A percentile compares a stretch with the other conserved stretches of the same genome.
phyloP scores from a whole-genome alignment of 306 rosid species.

The Rosa lucieae region DNA sequence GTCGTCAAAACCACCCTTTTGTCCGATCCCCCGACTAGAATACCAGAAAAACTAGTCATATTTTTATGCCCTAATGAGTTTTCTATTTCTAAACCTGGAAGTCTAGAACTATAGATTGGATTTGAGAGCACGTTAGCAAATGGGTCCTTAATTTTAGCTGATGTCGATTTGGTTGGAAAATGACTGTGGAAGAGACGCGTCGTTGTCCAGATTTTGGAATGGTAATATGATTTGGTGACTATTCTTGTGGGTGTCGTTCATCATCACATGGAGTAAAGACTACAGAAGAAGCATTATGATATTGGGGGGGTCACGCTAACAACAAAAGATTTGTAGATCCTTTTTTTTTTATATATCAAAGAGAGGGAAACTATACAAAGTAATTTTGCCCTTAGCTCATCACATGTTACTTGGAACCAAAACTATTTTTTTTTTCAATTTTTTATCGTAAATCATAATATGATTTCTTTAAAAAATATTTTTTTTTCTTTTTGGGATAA shows the following conservation, averaged over 20 bases:
- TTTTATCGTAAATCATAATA: too few species aligned
- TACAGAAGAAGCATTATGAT: background rate
- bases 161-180: constrained; percentile 20
- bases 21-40: constrained; percentile 6
- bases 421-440: too few species aligned
- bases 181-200: constrained; percentile 1
- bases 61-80: background rate
- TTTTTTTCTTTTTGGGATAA: too few species aligned
- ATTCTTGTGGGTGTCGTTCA: background rate
- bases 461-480: too few species aligned
- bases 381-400: background rate
- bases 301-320: background rate
- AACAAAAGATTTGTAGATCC: background rate
- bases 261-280: constrained; percentile 8
- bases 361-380: background rate
- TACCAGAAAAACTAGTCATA: background rate
- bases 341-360: background rate
- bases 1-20: background rate
- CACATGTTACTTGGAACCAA: background rate
- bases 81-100: background rate
- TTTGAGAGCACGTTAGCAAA: constrained; percentile 5
- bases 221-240: constrained; percentile 4
- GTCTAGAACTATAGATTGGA: background rate
- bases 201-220: background rate
- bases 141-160: background rate